A percentile compares a stretch with the other conserved stretches of the same genome.
phyloP scores from a whole-genome alignment of 31 red algal genomes.

The Endocladia muricata region DNA sequence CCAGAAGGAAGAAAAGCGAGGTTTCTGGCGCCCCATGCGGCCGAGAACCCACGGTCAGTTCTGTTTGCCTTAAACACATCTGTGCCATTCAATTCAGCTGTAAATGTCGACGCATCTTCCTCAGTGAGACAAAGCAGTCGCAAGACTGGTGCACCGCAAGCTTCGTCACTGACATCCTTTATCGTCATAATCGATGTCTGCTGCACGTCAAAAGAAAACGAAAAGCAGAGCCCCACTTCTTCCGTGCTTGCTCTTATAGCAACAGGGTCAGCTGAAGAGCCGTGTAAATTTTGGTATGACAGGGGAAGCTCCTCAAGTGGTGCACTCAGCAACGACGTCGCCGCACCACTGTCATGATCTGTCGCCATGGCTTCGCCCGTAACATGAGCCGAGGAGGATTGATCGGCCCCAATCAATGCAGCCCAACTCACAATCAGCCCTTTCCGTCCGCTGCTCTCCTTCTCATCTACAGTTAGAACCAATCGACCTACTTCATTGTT shows the following conservation, averaged over 20 bases:
- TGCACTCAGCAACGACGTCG: slow-evolving; percentile 31
- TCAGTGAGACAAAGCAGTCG: slow-evolving; percentile 47
- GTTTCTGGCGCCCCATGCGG: slow-evolving; percentile 50
- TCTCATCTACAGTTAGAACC: slow-evolving; percentile 26
- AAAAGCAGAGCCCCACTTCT: slow-evolving; percentile 39
- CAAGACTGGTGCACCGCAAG: slow-evolving; percentile 3
- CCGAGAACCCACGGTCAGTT: slow-evolving; percentile 19
- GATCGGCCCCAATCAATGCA: background rate
- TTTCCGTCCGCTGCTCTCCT: slow-evolving; percentile 9
- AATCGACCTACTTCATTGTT: slow-evolving; percentile 34
- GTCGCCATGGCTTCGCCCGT: slow-evolving; percentile 25
- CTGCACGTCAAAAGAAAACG: slow-evolving; percentile 32
- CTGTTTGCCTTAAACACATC: slow-evolving; percentile 15
- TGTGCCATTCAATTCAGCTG: slow-evolving; percentile 38
- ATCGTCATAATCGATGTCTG: slow-evolving; percentile 21
- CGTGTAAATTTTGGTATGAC: slow-evolving; percentile 13
- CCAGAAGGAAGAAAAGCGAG: slow-evolving; percentile 30
- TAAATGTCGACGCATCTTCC: slow-evolving; percentile 38
- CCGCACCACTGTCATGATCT: slow-evolving; percentile 50
- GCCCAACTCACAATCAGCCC: slow-evolving; percentile 22
- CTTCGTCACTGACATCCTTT: slow-evolving; percentile 25
- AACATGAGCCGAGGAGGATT: background rate
- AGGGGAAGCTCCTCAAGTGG: slow-evolving; percentile 69
- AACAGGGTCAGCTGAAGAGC: background rate
- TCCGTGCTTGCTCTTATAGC: slow-evolving; percentile 30